phyloP scores from a whole-genome alignment of 257 asterid genomes.

The Plantago elongata region DNA sequence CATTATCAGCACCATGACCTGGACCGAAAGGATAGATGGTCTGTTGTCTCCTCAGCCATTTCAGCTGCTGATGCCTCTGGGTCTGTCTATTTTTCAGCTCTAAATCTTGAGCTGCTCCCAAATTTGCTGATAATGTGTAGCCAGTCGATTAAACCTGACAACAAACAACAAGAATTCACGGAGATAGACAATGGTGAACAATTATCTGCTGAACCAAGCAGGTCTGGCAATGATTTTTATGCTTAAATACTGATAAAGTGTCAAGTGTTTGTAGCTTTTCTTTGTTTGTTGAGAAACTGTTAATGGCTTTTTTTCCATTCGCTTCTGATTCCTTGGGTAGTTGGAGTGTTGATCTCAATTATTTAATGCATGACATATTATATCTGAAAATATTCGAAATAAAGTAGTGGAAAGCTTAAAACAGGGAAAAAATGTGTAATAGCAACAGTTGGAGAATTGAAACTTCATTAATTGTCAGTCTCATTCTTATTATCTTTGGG shows the following conservation, averaged over 20 bases:
- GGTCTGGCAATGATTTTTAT: conserved; percentile 30
- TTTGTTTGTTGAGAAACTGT: no score
- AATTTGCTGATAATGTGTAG: conserved; percentile 95
- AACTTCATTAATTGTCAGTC: no score
- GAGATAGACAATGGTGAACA: conserved; percentile 48
- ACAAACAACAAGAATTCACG: conserved; percentile 31
- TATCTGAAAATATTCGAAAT: no score
- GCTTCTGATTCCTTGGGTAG: background rate
- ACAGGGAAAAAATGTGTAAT: no score
- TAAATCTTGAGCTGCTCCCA: conserved; percentile 77
- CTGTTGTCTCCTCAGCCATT: conserved; percentile 80
- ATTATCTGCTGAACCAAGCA: conserved; percentile 43
- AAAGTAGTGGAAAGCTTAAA: no score
- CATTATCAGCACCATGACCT: conserved; percentile 79
- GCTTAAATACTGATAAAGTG: background rate
- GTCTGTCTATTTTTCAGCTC: conserved; percentile 80
- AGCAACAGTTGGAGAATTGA: no score
- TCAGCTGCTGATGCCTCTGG: conserved; percentile 99
- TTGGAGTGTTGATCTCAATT: background rate
- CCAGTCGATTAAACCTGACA: conserved; percentile 46
- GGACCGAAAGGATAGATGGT: conserved; percentile 93
- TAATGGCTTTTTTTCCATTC: background rate
- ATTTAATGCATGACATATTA: no score
- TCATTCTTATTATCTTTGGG: no score
- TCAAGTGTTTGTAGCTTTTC: background rate